A percentile compares a stretch with the other conserved stretches of the same genome.
phyloP scores from a whole-genome alignment of 768 basidiomycete species.

The Cystobasidium tubakii region DNA sequence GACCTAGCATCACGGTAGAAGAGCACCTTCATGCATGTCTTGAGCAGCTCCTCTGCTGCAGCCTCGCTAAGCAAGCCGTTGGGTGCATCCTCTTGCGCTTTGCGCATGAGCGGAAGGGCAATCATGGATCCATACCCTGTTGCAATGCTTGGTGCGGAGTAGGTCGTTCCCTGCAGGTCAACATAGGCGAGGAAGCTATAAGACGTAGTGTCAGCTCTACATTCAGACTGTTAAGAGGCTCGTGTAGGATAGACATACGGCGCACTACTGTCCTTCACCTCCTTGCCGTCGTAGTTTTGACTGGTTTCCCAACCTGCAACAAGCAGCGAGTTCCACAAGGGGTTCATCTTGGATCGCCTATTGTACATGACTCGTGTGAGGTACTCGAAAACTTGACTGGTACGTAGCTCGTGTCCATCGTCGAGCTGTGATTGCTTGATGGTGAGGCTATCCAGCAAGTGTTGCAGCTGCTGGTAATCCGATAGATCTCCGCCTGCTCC shows the following conservation, averaged over 20 bases:
- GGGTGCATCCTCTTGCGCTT: conserved; percentile 75
- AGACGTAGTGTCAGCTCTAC: neutral
- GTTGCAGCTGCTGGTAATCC: conserved; percentile 90
- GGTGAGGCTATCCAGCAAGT: conserved; percentile 65
- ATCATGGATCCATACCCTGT: conserved; percentile 92
- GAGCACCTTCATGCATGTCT: conserved; percentile 82
- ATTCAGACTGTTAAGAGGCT: neutral
- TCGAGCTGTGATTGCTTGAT: conserved; percentile 47
- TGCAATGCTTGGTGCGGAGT: conserved; percentile 82
- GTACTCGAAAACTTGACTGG: conserved; percentile 86
- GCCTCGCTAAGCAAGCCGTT: conserved; percentile 61
- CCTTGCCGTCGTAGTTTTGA: conserved; percentile 56
- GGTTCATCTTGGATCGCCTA: conserved; percentile 78
- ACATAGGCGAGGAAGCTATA: conserved; percentile 84
- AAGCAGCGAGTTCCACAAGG: conserved; percentile 88
- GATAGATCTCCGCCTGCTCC: conserved; percentile 95
- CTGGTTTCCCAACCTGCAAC: conserved; percentile 87
- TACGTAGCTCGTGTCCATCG: conserved; percentile 78
- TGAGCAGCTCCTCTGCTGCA: conserved; percentile 69
- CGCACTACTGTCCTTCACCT: conserved; percentile 9
- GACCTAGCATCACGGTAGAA: conserved; percentile 95
- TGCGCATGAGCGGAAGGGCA: conserved; percentile 83
- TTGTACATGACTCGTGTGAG: conserved; percentile 84
- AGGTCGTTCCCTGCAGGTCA: conserved; percentile 93
- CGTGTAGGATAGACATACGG: neutral